Percentiles rank a stretch among this genome's conserved stretches.
Evolutionary conservation across 345 rosid species (phyloP).

Genomic region (Lepidium sativum): DNA sequence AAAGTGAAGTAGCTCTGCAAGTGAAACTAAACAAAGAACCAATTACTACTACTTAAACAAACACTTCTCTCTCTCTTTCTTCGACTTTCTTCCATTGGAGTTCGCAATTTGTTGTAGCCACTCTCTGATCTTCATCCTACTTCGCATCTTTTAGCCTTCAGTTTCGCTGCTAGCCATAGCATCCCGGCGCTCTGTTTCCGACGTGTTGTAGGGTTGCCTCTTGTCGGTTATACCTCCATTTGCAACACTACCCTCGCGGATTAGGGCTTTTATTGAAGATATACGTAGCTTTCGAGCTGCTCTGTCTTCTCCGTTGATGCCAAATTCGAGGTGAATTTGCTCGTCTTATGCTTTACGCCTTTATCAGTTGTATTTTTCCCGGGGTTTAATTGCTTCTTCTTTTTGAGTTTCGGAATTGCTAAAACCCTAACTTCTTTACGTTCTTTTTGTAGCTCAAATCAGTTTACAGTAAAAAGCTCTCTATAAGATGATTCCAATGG

Average conservation of each 20-base stretch:
- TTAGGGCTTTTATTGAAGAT: background rate
- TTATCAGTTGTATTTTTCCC: background rate
- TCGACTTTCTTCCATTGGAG: constrained; percentile 4
- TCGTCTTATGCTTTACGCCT: background rate
- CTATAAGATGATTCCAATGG: constrained; percentile 13
- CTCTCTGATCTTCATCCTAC: constrained; percentile 8
- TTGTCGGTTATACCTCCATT: background rate
- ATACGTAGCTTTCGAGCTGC: background rate
- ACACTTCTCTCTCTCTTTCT: background rate
- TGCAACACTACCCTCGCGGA: background rate
- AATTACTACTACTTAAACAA: constrained; percentile 3
- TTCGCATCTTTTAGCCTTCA: background rate
- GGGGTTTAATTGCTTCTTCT: background rate
- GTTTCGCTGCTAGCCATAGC: background rate
- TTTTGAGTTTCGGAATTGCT: background rate
- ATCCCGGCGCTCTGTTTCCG: background rate
- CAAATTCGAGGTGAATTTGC: constrained; percentile 1
- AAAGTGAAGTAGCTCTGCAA: background rate
- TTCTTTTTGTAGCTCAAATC: constrained; percentile 4
- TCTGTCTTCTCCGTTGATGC: background rate
- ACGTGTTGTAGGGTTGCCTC: background rate
- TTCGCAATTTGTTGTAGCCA: constrained; percentile 12
- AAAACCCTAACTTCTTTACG: background rate
- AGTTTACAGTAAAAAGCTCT: background rate
- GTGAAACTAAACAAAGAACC: constrained; percentile 4